Evolutionary conservation across 1,284 basidiomycete genomes (phyloP), one percentile per base, ranked within the genome.

Genomic region (Cutaneotrichosporon arboriforme): DNA sequence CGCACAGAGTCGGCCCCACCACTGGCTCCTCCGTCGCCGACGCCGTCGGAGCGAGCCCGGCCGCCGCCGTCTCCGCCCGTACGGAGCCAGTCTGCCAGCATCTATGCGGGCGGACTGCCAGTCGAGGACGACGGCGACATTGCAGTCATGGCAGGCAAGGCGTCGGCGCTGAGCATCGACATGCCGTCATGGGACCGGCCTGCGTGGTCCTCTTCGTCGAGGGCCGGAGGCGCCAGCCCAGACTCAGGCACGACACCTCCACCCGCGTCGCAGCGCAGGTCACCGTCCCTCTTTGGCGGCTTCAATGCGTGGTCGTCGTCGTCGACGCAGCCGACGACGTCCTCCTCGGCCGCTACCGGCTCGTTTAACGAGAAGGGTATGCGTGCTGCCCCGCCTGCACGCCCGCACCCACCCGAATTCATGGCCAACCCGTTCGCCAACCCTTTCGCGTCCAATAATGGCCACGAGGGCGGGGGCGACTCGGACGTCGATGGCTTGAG

Each of bases 371-470:
- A 46, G 15, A 35, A 40, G 23, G 57, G 60, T 1, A 26, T 53
- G 33, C 56, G 60, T 12, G 53, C 55, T 4, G 72, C 72, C 15
- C 72, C 72, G 7, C 72, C 72, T 7, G 72, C 72, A 12, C 54
- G 70, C 48, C 70, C 72, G 0, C 72, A 73, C 55, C 72, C 72
- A 5, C 51, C 66, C 8, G 69, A 68, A 44, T 56, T 70, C 18
- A 57, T 68, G 56, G 69, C 38, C 26, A 49, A 49, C 33, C 48
- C 48, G 4, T 49, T 49, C 13, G 48, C 57, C 4, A 54, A 58
- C 23, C 50, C 52, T 35, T 54, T 55, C 35, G 49, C 42, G 33
- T 35, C 43, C 12, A 49, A 49, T 36, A 49, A 49, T 36, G 47
- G 47, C 26, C 38, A 49, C 34, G 45, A 37, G 3, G 45, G 23